phyloP scores from a whole-genome alignment of 2,329 filamentous ascomycete species.

The Colletotrichum graminicola region DNA sequence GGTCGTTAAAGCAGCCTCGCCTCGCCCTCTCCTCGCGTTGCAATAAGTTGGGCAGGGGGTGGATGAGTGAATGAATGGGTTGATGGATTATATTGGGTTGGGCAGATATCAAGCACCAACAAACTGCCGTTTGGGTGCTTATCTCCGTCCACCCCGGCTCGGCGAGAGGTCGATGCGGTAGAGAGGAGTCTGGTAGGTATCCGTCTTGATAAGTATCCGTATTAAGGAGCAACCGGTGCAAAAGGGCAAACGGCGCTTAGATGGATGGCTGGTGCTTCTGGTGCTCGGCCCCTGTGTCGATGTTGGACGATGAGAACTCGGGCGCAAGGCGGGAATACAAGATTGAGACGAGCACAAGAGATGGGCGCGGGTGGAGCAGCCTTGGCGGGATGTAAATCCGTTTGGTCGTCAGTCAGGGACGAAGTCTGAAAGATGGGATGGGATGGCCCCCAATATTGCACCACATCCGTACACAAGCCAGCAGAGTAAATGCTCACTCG shows the following conservation, averaged over 20 bases:
- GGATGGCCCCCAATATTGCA: neutral
- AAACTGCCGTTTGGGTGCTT: slow-evolving; percentile 14
- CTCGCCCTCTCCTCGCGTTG: neutral
- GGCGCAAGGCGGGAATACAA: neutral
- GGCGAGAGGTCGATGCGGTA: neutral
- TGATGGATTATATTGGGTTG: slow-evolving; percentile 6
- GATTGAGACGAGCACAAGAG: slow-evolving; percentile 30
- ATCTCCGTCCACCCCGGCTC: neutral
- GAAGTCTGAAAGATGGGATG: neutral
- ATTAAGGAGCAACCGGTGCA: neutral
- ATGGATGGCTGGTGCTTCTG: slow-evolving; percentile 8
- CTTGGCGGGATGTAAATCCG: slow-evolving; percentile 24
- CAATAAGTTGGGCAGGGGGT: slow-evolving; percentile 11
- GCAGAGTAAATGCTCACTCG: neutral
- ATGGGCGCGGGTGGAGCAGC: slow-evolving; percentile 21
- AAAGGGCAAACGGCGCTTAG: slow-evolving; percentile 17
- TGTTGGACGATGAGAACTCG: slow-evolving; percentile 18
- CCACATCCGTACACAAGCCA: neutral
- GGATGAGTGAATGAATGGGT: slow-evolving; percentile 4
- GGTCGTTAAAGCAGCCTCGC: slow-evolving; percentile 12
- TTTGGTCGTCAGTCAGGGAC: slow-evolving; percentile 8
- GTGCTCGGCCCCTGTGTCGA: slow-evolving; percentile 25
- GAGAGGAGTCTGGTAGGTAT: neutral
- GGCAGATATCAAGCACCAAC: neutral
- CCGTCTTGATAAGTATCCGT: neutral